These are phyloP conservation scores for Myxozyma geophila DNA, from an alignment of 805 yeast genomes.

Conservation along the genomic window DNA sequence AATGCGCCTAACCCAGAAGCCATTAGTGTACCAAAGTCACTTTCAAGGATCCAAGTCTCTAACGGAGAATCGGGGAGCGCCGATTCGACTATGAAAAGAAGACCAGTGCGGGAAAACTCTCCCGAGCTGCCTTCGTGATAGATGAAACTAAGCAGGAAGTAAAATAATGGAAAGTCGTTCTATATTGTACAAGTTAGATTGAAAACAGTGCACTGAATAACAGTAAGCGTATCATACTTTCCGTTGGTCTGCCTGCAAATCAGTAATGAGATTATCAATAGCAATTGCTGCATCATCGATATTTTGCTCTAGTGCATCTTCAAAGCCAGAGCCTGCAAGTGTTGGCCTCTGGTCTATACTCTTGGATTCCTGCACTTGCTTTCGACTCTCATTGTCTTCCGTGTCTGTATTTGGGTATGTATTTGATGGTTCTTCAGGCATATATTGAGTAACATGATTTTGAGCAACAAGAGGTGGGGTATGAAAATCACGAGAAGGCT, in stretches of 20 bases:
- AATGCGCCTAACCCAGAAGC: constrained; percentile 45
- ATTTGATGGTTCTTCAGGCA: too few species aligned
- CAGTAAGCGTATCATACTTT: not conserved
- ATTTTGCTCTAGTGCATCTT: not conserved
- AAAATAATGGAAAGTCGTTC: constrained; percentile 40
- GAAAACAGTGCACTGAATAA: too few species aligned
- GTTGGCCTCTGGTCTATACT: not conserved
- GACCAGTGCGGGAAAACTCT: constrained; percentile 41
- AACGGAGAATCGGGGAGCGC: constrained; percentile 34
- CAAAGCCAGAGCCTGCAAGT: not conserved
- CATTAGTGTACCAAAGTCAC: constrained; percentile 42
- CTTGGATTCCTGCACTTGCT: not conserved
- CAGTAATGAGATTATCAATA: constrained; percentile 22
- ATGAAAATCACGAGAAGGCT: too few species aligned
- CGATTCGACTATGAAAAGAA: constrained; percentile 39
- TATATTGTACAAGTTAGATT: not conserved
- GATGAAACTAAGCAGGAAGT: constrained; percentile 39
- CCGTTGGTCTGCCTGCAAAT: constrained; percentile 11
- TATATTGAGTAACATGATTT: too few species aligned
- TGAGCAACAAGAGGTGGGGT: too few species aligned
- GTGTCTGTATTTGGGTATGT: not conserved
- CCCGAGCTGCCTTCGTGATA: constrained; percentile 41
- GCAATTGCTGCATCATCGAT: constrained; percentile 14
- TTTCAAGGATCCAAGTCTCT: constrained; percentile 39
- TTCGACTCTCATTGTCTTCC: not conserved